Conservation (phyloP, 768 basidiomycete genomes). For the Suillus clintonianus region DNA sequence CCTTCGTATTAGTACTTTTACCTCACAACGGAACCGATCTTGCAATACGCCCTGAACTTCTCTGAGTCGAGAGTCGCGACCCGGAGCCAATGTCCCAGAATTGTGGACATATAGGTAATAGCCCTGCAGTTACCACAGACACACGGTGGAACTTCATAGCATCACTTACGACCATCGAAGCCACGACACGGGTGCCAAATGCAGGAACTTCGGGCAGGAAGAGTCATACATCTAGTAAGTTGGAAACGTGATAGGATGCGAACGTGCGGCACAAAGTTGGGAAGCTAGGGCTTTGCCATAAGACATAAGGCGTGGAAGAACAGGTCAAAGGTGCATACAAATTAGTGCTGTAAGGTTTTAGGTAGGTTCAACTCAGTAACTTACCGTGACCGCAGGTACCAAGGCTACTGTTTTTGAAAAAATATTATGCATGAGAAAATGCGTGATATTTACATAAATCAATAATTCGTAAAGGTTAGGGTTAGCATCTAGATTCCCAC, state of each 20-base stretch:
- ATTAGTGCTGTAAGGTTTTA: background rate
- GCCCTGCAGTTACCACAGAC: background rate
- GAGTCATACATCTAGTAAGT: background rate
- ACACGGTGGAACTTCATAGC: background rate
- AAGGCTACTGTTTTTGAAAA: background rate
- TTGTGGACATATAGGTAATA: background rate
- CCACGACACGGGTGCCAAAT: background rate
- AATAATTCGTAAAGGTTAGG: background rate
- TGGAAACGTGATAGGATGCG: background rate
- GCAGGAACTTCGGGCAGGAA: background rate
- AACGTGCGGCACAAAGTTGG: background rate
- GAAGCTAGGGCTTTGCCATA: background rate
- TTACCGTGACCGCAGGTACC: background rate
- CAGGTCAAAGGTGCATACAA: background rate
- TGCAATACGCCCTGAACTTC: background rate
- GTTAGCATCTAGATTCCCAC: background rate
- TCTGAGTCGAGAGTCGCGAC: background rate
- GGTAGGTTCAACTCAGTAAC: background rate
- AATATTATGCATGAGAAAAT: background rate
- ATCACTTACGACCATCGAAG: constrained; percentile 2
- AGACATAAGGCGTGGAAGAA: background rate
- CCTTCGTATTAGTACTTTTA: background rate
- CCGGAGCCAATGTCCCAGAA: background rate
- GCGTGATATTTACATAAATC: background rate
- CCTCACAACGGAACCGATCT: background rate